Percentiles rank a stretch among this genome's conserved stretches.
These are phyloP conservation scores for Thelephora aurantiotincta DNA, from an alignment of 768 basidiomycete species.

Conservation along the genomic window DNA sequence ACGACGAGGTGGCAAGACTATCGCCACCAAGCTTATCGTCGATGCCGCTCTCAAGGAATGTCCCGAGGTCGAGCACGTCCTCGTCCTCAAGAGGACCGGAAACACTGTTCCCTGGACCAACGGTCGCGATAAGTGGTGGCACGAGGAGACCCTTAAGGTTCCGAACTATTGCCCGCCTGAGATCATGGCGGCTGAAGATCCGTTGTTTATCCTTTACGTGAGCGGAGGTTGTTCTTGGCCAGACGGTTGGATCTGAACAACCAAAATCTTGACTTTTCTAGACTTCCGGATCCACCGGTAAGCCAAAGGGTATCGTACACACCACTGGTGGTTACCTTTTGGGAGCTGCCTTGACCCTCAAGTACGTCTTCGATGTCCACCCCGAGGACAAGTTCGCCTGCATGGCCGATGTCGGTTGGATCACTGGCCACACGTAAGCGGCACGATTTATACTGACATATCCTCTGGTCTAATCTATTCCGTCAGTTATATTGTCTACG, in stretches of 20 bases:
- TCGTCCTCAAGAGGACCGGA: constrained; percentile 84
- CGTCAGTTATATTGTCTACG: constrained; percentile 80
- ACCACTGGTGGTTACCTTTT: constrained; percentile 86
- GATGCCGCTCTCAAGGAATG: constrained; percentile 81
- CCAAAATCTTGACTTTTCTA: constrained; percentile 16
- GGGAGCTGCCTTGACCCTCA: constrained; percentile 81
- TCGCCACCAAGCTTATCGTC: constrained; percentile 89
- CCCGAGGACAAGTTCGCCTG: constrained; percentile 93
- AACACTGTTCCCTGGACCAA: constrained; percentile 65
- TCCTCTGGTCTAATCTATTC: not conserved
- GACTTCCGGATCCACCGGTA: constrained; percentile 92
- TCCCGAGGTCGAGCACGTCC: constrained; percentile 77
- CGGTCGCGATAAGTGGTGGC: constrained; percentile 93
- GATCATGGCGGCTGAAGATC: constrained; percentile 86
- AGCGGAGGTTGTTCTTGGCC: constrained; percentile 17
- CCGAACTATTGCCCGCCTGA: constrained; percentile 81
- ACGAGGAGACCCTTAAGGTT: constrained; percentile 79
- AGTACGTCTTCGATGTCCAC: constrained; percentile 97
- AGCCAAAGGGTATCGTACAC: constrained; percentile 95
- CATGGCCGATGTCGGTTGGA: constrained; percentile 99
- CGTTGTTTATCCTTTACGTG: constrained; percentile 96
- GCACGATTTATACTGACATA: not conserved
- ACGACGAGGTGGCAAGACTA: constrained; percentile 82
- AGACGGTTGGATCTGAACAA: not conserved
- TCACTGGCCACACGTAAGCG: constrained; percentile 80